Base-by-base conservation (phyloP, 129 eudicot species). In the Helianthus annuus region DNA sequence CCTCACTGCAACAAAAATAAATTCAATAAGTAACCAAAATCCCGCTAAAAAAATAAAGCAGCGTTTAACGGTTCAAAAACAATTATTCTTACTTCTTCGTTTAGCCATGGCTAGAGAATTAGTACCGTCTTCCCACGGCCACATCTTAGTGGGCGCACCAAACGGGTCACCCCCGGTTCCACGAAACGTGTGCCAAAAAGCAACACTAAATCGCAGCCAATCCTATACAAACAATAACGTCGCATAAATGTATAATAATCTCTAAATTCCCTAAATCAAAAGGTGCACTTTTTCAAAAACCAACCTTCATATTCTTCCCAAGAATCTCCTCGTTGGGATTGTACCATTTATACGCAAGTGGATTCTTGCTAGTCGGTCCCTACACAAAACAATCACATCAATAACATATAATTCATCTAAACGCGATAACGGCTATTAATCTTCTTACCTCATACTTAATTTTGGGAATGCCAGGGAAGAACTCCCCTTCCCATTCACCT, bases 71-170 rank as follows among this genome's bases (percentile, higher is more conserved):
- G 27, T 77, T 36, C 6, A 27, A 77, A 49, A 39, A 38, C n/a
- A n/a, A 24, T 5, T 1, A 17, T 81, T 63, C 93, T 79, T 85
- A 95, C 99, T 90, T 81, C 99, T 90, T 83, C 97, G 80, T 79
- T 90, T 95, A 54, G 99, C 99, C 97, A 95, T 95, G 58, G 82
- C 84, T 68, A 95, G n/a, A 1, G 97, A 90, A 73, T 95, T 90
- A 34, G 97, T 95, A 69, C 97, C 99, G 76, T 95, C 99, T 79
- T 95, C 97, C 99, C 99, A 95, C 6, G 97, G 99, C 99, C 99
- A 95, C 79, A 68, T 38, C 83, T 95, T 90, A 48, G 99, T 95
- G 32, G 96, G 82, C 32, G 96, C 86, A 45, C 99, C 99, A 81
- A 94, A 95, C 0, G 94, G 96, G 46, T 95, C 99, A 66, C 85